phyloP scores from a whole-genome alignment of 306 rosid species.

The Dalbergia cultrata region DNA sequence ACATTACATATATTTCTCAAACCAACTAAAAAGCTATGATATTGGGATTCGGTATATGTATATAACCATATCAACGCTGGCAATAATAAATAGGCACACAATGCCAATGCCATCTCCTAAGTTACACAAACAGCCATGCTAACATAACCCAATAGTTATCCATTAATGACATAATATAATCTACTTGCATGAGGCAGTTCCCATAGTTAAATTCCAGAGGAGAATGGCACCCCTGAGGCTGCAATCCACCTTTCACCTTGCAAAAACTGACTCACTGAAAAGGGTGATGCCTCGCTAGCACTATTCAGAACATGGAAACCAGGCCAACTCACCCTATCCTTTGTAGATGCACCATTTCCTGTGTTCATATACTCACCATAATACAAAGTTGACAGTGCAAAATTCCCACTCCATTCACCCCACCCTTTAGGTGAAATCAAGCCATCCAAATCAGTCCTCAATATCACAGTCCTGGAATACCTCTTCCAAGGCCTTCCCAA shows the following conservation, averaged over 20 bases:
- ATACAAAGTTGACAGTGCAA: constrained; percentile 62
- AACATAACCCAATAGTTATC: neutral
- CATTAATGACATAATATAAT: neutral
- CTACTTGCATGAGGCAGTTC: neutral
- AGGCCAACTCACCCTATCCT: constrained; percentile 68
- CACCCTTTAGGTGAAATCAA: constrained; percentile 68
- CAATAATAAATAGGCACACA: too few relatives aligned
- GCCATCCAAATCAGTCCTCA: constrained; percentile 65
- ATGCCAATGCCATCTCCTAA: too few relatives aligned
- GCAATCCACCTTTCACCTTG: constrained; percentile 70
- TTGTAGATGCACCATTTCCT: constrained; percentile 61
- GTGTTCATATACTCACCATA: constrained; percentile 75
- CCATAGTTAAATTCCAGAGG: constrained; percentile 47
- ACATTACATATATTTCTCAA: too few relatives aligned
- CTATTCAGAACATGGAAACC: constrained; percentile 68
- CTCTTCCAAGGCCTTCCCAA: constrained; percentile 81
- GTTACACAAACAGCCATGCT: too few relatives aligned
- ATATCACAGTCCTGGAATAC: constrained; percentile 69
- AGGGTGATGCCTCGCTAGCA: constrained; percentile 53
- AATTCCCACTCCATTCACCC: constrained; percentile 64
- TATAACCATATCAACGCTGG: too few relatives aligned
- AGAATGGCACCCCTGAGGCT: constrained; percentile 65
- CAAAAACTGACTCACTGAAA: constrained; percentile 54
- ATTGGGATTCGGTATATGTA: too few relatives aligned
- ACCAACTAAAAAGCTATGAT: too few relatives aligned